phyloP scores from a whole-genome alignment of 176 grass and related monocot species.

The Aegilops sharonensis region DNA sequence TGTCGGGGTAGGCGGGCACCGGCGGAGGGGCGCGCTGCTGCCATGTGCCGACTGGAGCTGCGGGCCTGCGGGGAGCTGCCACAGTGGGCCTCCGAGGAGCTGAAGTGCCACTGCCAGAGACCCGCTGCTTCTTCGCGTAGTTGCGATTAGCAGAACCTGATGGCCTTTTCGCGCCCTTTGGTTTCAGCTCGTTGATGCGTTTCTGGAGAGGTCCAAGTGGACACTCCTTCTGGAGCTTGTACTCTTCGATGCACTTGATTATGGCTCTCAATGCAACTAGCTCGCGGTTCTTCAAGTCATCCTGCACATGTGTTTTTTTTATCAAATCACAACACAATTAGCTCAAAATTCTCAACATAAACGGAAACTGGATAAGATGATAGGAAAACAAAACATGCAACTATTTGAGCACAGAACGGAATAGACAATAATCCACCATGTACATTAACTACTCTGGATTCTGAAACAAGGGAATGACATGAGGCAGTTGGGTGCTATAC shows the following conservation, averaged over 20 bases:
- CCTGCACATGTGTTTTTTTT: conserved; percentile 24
- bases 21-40: conserved; percentile 40
- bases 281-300: conserved; percentile 55
- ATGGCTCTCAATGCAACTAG: conserved; percentile 51
- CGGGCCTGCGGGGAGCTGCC: conserved; percentile 41
- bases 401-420: neutral
- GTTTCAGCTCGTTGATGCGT: conserved; percentile 51
- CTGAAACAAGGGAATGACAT: neutral
- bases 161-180: conserved; percentile 62
- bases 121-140: conserved; percentile 49
- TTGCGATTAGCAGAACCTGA: conserved; percentile 24
- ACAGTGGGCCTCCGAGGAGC: conserved; percentile 31
- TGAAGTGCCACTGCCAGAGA: neutral
- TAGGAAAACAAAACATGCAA: neutral
- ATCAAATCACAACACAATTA: conserved; percentile 2
- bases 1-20: conserved; percentile 37
- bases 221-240: conserved; percentile 76
- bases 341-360: neutral
- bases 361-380: neutral
- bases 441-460: neutral
- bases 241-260: conserved; percentile 64
- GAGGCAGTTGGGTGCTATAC: neutral
- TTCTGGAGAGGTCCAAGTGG: conserved; percentile 79
- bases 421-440: neutral
- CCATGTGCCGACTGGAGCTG: conserved; percentile 31